Evolutionary conservation across 805 yeast genomes (phyloP).

Genomic region (Candida ponderosae): DNA sequence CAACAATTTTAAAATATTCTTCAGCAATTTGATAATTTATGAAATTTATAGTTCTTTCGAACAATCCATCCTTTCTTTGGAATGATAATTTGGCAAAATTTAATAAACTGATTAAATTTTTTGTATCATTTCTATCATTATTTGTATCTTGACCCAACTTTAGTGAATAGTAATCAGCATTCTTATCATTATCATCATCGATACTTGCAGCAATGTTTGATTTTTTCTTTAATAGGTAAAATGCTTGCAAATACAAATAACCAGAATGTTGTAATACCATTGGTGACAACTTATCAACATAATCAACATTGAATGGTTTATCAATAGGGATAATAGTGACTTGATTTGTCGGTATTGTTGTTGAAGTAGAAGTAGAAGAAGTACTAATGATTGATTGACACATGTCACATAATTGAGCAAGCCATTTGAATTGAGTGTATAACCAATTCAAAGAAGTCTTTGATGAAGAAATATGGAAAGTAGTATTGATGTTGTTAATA

Average conservation of each 20-base stretch:
- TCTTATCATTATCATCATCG: conserved; percentile 5
- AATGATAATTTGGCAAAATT: conserved; percentile 29
- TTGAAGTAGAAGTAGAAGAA: conserved; percentile 15
- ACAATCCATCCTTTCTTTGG: conserved; percentile 24
- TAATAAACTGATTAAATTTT: conserved; percentile 22
- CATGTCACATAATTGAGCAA: conserved; percentile 48
- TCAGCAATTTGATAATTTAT: conserved; percentile 47
- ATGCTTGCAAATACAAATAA: conserved; percentile 32
- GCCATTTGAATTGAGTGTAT: conserved; percentile 55
- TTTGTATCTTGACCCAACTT: conserved; percentile 1
- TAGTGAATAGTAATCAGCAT: conserved; percentile 9
- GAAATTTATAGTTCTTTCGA: conserved; percentile 32
- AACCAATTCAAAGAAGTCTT: conserved; percentile 46
- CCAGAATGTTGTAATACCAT: conserved; percentile 36
- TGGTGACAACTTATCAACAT: conserved; percentile 15
- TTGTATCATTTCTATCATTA: not conserved
- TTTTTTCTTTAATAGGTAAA: conserved; percentile 22
- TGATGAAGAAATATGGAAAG: no score
- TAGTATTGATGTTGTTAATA: conserved; percentile 2
- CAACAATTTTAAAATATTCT: conserved; percentile 23
- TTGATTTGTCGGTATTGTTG: conserved; percentile 31
- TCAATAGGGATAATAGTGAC: conserved; percentile 30
- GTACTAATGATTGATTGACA: conserved; percentile 41
- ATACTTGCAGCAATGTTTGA: conserved; percentile 1
- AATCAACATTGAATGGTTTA: conserved; percentile 23